Base-by-base conservation (phyloP, 2,329 filamentous ascomycete species). In the Ascosphaera acerosa region DNA sequence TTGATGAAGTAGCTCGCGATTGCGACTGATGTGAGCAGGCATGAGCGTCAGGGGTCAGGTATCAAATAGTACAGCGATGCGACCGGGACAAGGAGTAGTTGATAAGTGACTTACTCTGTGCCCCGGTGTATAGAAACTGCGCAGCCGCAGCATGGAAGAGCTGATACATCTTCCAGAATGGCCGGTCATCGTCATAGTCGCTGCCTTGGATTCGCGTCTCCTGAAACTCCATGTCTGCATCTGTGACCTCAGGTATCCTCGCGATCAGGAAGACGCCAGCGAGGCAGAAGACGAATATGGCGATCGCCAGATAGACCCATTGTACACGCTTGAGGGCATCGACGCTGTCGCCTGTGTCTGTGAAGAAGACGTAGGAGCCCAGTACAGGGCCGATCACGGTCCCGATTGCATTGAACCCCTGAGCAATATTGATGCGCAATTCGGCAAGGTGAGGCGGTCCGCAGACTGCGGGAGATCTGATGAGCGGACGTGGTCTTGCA, bases 261-360 rank as follows among this genome's bases (percentile, higher is more conserved):
- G 66, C 64, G 25, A 76, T 46, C 50, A 66, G 72, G 47, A 78
- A 76, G n/a, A 71, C 53, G 4, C 58, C 47, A 0, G 69, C 75
- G 2, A 81, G 58, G 3, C 66, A 42, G 38, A 68, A 66, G 18
- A 80, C 75, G 37, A 80, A 80, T 43, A 63, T 55, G 3, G 70
- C 77, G 36, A 84, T 73, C 33, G 70, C 73, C n/a, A 87, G 62
- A 41, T 87, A 87, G 0, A 76, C 70, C 66, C 70, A 81, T 49
- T 81, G 73, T 2, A 81, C 75, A 34, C 70, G 69, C 38, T 59
- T 58, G 3, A 87, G 59, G 1, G 63, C 64, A 18, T 51, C 48
- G 6, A 62, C 55, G 32, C 65, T 61, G 34, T 61, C 57, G 30
- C 66, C 62, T 6, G 76, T 60, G 9, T 60, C 54, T 34, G 61